A percentile compares a stretch with the other conserved stretches of the same genome.
These are phyloP conservation scores for Erodium moschatum DNA, from an alignment of 441 rosid genomes.

Conservation along the genomic window DNA sequence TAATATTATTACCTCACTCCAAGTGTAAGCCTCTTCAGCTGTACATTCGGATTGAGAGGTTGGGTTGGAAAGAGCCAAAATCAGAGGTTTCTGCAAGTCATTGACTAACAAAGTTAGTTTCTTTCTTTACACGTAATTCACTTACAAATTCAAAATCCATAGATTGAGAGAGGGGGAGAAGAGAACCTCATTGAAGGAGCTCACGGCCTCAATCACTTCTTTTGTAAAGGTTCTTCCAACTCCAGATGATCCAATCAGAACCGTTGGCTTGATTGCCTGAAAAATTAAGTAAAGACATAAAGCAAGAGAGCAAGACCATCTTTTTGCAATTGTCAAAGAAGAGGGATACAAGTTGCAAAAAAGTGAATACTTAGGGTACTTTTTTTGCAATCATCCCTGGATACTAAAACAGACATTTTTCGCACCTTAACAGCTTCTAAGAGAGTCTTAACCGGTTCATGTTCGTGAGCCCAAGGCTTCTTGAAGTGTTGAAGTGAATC, in stretches of 20 bases:
- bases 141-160: neutral
- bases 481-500: constrained; percentile 19
- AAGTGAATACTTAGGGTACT: too few relatives aligned
- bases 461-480: constrained; percentile 23
- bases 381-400: too few relatives aligned
- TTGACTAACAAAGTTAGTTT: neutral
- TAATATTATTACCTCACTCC: constrained; percentile 20
- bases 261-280: constrained; percentile 20
- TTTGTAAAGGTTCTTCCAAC: constrained; percentile 23
- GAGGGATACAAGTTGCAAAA: too few relatives aligned
- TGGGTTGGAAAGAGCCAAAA: constrained; percentile 23
- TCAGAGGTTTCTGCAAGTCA: constrained; percentile 16
- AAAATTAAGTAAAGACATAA: neutral
- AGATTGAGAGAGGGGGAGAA: neutral
- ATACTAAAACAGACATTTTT: neutral
- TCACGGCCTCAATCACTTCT: constrained; percentile 21
- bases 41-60: constrained; percentile 25
- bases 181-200: constrained; percentile 19
- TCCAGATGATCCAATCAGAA: constrained; percentile 23
- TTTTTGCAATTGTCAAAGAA: too few relatives aligned
- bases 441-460: constrained; percentile 21
- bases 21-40: constrained; percentile 21
- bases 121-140: neutral
- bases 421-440: constrained; percentile 17
- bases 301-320: neutral